Percentiles rank a stretch among this genome's conserved stretches.
phyloP scores from a whole-genome alignment of 2,329 filamentous ascomycete species.

The Didymella glomerata region DNA sequence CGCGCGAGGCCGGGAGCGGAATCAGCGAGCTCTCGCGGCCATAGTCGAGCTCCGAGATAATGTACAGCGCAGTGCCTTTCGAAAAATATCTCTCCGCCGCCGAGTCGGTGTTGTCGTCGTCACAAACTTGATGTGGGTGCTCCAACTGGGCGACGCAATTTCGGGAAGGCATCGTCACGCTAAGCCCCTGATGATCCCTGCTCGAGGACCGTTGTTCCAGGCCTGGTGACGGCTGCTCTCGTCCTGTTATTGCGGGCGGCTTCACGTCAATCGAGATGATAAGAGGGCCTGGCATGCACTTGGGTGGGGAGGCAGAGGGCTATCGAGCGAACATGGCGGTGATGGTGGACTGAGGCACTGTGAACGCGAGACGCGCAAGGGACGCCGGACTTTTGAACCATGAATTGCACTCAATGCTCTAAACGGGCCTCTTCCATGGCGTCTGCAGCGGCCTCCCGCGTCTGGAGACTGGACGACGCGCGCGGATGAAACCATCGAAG shows the following conservation, averaged over 20 bases:
- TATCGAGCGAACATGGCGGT: constrained; percentile 9
- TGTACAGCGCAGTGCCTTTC: constrained; percentile 37
- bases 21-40: constrained; percentile 45
- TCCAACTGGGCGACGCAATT: constrained; percentile 35
- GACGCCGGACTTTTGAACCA: constrained; percentile 23
- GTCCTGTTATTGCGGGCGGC: constrained; percentile 14
- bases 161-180: constrained; percentile 35
- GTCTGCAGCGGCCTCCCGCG: constrained; percentile 33
- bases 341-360: constrained; percentile 21
- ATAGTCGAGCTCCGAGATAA: constrained; percentile 50
- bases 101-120: constrained; percentile 17
- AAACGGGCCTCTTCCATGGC: constrained; percentile 19
- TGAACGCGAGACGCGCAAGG: constrained; percentile 20
- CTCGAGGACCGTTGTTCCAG: constrained; percentile 21
- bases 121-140: constrained; percentile 27
- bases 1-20: constrained; percentile 36
- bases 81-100: constrained; percentile 27
- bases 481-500: constrained; percentile 20
- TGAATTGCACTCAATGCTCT: constrained; percentile 11
- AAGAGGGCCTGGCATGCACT: constrained; percentile 22
- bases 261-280: constrained; percentile 19
- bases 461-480: constrained; percentile 22
- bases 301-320: constrained; percentile 11
- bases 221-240: constrained; percentile 15
- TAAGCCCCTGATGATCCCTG: constrained; percentile 41